Evolutionary conservation across 1,284 basidiomycete genomes (phyloP).

Genomic region (Tremellales sp.): DNA sequence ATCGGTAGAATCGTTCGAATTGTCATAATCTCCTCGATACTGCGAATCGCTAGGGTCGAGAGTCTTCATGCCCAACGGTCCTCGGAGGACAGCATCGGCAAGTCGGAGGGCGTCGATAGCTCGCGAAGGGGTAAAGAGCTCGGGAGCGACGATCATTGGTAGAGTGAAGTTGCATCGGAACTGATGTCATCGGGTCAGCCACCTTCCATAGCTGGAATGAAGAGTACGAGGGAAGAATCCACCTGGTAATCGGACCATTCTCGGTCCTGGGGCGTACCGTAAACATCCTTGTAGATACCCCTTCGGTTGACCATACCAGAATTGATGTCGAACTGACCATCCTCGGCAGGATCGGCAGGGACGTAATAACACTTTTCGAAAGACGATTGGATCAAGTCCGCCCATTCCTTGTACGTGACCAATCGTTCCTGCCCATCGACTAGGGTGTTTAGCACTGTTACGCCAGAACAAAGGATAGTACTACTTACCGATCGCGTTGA

Average conservation of each 20-base stretch:
- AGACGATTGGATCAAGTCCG: constrained; percentile 70
- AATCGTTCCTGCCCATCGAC: constrained; percentile 67
- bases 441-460: constrained; percentile 37
- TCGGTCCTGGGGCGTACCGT: constrained; percentile 75
- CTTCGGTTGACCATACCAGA: constrained; percentile 74
- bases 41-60: constrained; percentile 78
- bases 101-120: constrained; percentile 73
- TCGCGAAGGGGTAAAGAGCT: constrained; percentile 78
- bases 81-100: constrained; percentile 69
- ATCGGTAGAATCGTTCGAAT: constrained; percentile 82
- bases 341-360: constrained; percentile 70
- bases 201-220: not conserved
- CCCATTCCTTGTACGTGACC: constrained; percentile 89
- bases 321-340: constrained; percentile 68
- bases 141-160: constrained; percentile 95
- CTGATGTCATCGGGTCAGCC: constrained; percentile 16
- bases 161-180: constrained; percentile 88
- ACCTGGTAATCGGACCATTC: constrained; percentile 95
- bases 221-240: not conserved
- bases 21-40: constrained; percentile 86
- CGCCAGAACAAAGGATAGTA: too few species aligned
- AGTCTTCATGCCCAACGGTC: constrained; percentile 90
- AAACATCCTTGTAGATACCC: constrained; percentile 98
- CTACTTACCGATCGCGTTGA: constrained; percentile 67
- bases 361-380: constrained; percentile 92